Percentiles rank a stretch among this genome's conserved stretches.
phyloP scores from a whole-genome alignment of 441 rosid species.

The Bruguiera hainesii region DNA sequence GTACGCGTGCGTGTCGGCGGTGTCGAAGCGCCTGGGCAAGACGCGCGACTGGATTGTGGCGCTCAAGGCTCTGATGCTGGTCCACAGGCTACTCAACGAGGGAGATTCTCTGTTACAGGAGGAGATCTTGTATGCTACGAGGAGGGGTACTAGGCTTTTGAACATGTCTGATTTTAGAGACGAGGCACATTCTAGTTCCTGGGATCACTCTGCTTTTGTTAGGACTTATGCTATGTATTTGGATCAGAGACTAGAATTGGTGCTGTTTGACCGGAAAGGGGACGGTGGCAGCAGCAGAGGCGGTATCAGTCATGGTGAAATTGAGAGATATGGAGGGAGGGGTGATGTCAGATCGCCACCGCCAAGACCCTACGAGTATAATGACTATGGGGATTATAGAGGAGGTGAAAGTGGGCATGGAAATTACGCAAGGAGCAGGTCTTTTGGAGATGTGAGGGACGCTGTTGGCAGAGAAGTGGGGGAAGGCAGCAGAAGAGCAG shows the following conservation, averaged over 20 bases:
- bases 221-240: constrained; percentile 78
- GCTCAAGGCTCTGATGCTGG: constrained; percentile 62
- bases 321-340: constrained; percentile 47
- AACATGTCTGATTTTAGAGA: constrained; percentile 89
- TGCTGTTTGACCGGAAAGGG: constrained; percentile 62
- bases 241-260: constrained; percentile 78
- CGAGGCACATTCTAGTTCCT: constrained; percentile 93
- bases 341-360: constrained; percentile 79
- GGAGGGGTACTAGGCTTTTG: constrained; percentile 79
- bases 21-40: constrained; percentile 79
- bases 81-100: constrained; percentile 74
- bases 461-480: constrained; percentile 36
- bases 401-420: constrained; percentile 46
- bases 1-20: constrained; percentile 61
- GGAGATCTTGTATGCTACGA: constrained; percentile 76
- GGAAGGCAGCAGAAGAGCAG: constrained; percentile 38
- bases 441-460: constrained; percentile 84
- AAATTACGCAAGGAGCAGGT: constrained; percentile 49
- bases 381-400: constrained; percentile 52
- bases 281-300: constrained; percentile 26
- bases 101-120: constrained; percentile 76
- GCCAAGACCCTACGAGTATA: constrained; percentile 49
- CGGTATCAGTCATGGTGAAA: constrained; percentile 41
- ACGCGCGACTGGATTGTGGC: constrained; percentile 98
- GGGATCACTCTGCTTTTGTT: constrained; percentile 97